Evolutionary conservation across 257 asterid species (phyloP), one percentile per base, ranked within the genome.

Genomic region (Ilex aquifolium): DNA sequence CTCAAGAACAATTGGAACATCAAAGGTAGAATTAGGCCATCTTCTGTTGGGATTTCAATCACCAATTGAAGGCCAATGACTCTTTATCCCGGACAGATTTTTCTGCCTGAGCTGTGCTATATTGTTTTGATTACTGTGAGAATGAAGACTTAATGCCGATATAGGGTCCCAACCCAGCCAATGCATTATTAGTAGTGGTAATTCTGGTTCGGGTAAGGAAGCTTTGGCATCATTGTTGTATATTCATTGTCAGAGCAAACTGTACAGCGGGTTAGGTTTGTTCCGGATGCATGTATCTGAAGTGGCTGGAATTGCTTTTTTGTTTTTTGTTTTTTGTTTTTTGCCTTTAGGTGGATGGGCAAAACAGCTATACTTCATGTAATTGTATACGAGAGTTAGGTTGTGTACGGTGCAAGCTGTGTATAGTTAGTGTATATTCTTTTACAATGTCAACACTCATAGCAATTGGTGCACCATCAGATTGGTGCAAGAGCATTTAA

Each of bases 401-500:
- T 61, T 70, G 76, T 68, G 70, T 73, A 40, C 65, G 5, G 49
- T 62, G 52, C 57, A 63, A 76, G 76, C 74, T 69, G 30, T 85
- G 91, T 79, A 88, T 81, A 83, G 80, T 74, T 69, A 21, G 79
- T 83, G 85, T 85, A 83, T 59, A 77, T 75, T 79, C 51, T 61
- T 50, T 62, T 48, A 65, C 65, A 69, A 56, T 65, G 73, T 73
- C 70, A 65, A 59, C 75, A 71, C 66, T 65, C 10, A 50, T 77
- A 71, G 58, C 61, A 68, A 70, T 65, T 69, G 64, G 40, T 56
- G 61, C 42, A 7, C 61, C 63, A 55, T 60, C 31, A 62, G 71
- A 68, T 71, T 65, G 70, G 48, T 57, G 67, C 16, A 60, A 53
- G 60, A 49, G 54, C 54, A 12, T 49, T n/a, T 49, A 36, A 36